A percentile compares a stretch with the other conserved stretches of the same genome.
Conservation (phyloP, 2,329 filamentous ascomycete genomes). For the Sclerotiophoma versabilis region DNA sequence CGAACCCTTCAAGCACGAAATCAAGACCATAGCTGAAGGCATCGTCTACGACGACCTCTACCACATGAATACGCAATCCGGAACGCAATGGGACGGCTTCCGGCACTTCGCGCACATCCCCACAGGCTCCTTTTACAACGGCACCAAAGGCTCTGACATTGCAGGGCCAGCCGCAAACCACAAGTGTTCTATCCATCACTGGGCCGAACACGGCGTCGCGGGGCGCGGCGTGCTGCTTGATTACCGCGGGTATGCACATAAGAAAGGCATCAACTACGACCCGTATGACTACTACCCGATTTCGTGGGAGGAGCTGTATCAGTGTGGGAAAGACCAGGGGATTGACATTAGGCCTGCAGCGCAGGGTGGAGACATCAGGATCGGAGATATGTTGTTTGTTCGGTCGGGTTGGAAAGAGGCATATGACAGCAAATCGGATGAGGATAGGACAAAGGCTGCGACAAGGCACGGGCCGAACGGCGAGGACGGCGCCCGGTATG, state of each 20-base stretch:
- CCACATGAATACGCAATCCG: constrained; percentile 53
- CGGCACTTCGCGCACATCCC: constrained; percentile 53
- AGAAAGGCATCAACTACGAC: constrained; percentile 53
- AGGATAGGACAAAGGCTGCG: constrained; percentile 46
- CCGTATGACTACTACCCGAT: constrained; percentile 53
- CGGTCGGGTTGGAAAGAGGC: constrained; percentile 68
- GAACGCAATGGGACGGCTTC: constrained; percentile 57
- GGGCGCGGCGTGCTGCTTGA: constrained; percentile 55
- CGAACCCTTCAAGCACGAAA: constrained; percentile 62
- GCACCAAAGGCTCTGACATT: constrained; percentile 52
- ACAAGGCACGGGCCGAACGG: constrained; percentile 54
- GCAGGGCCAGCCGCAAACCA: constrained; percentile 50
- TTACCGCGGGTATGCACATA: constrained; percentile 52
- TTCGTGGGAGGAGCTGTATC: constrained; percentile 58
- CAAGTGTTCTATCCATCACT: constrained; percentile 56
- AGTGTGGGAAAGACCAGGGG: constrained; percentile 65
- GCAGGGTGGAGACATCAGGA: constrained; percentile 62
- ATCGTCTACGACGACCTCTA: constrained; percentile 54
- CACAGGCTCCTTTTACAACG: constrained; percentile 53
- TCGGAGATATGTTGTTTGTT: constrained; percentile 71
- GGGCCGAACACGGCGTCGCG: constrained; percentile 55
- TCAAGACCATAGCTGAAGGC: constrained; percentile 53
- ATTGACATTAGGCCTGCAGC: constrained; percentile 65
- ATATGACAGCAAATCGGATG: constrained; percentile 56
- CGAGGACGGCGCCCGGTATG: constrained; percentile 53